Evolutionary conservation across 768 basidiomycete genomes (phyloP), one percentile per base, ranked within the genome.

Genomic region (Mycena sanguinolenta): DNA sequence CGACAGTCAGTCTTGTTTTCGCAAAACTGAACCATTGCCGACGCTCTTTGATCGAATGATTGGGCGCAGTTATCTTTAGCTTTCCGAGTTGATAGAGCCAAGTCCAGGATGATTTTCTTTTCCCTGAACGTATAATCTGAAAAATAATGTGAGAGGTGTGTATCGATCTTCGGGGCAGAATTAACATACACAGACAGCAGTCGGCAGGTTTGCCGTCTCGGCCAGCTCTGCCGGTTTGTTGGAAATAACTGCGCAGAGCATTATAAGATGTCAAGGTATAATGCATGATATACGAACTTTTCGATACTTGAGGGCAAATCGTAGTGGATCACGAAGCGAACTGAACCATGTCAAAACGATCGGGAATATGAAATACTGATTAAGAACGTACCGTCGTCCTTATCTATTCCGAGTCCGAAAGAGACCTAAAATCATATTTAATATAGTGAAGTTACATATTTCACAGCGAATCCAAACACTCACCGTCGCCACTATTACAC

Each of bases 401-500:
- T 91, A 78, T 91, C 89, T 59, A 92, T 89, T 0, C 92, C 92
- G 91, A 94, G 92, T 13, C 92, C 92, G 74, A 94, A 93, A 0
- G 91, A 91, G 63, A 90, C 82, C 91, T 91, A 71, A 38, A 19
- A 27, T n/a, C 5, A 25, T 30, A 23, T 44, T 17, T 39, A 14
- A 17, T 27, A 25, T 34, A 25, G n/a, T n/a, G n/a, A n/a, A n/a
- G n/a, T n/a, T n/a, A n/a, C n/a, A n/a, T n/a, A n/a, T n/a, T n/a
- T n/a, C n/a, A n/a, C 49, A 27, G 49, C 25, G 25, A 23, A 50
- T 7, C 49, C 49, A 13, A 50, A 50, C n/a, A 62, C 63, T 30
- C 34, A 71, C 65, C 27, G 65, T 71, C 9, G 70, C 70, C 8
- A 67, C 65, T 8, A 71, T 44, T 1, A 71, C 32, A 8, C 27